These are phyloP conservation scores for Geotrichum aggregatum DNA, from an alignment of 1,139 yeast species.

Conservation along the genomic window DNA sequence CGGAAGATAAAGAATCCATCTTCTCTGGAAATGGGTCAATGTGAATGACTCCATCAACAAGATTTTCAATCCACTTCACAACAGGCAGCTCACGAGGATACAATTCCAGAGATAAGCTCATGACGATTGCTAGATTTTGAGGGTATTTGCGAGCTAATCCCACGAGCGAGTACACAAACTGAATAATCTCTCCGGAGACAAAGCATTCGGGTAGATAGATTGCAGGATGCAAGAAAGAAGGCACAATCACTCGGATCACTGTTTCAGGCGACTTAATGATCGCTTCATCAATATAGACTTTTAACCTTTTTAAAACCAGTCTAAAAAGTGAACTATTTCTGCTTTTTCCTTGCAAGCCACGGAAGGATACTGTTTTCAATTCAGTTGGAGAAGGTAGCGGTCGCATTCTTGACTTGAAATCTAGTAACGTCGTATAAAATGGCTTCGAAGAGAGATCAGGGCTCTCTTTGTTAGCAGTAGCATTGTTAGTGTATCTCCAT, in stretches of 20 bases:
- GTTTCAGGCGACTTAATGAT: slow-evolving; percentile 26
- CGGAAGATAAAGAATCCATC: slow-evolving; percentile 48
- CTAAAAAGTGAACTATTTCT: slow-evolving; percentile 8
- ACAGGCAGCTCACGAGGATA: slow-evolving; percentile 55
- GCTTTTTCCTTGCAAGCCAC: background rate
- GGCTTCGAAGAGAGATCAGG: slow-evolving; percentile 14
- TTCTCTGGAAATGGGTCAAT: slow-evolving; percentile 82
- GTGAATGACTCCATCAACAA: slow-evolving; percentile 67
- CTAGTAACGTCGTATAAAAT: slow-evolving; percentile 36
- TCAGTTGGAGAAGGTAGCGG: slow-evolving; percentile 68
- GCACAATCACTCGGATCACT: slow-evolving; percentile 65
- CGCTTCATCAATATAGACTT: background rate
- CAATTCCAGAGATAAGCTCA: slow-evolving; percentile 63
- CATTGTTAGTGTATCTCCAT: slow-evolving; percentile 47
- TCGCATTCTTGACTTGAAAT: slow-evolving; percentile 61
- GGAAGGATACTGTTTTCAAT: slow-evolving; percentile 34
- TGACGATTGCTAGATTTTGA: slow-evolving; percentile 47
- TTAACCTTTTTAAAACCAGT: slow-evolving; percentile 4
- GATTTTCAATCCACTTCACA: slow-evolving; percentile 52
- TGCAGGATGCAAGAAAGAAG: slow-evolving; percentile 76
- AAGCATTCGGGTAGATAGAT: slow-evolving; percentile 57
- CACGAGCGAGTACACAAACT: slow-evolving; percentile 60
- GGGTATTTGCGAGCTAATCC: slow-evolving; percentile 49
- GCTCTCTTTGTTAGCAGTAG: background rate
- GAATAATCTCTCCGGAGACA: slow-evolving; percentile 49